Base-by-base conservation (phyloP, 176 grass and related monocot species). In the Aegilops sharonensis region DNA sequence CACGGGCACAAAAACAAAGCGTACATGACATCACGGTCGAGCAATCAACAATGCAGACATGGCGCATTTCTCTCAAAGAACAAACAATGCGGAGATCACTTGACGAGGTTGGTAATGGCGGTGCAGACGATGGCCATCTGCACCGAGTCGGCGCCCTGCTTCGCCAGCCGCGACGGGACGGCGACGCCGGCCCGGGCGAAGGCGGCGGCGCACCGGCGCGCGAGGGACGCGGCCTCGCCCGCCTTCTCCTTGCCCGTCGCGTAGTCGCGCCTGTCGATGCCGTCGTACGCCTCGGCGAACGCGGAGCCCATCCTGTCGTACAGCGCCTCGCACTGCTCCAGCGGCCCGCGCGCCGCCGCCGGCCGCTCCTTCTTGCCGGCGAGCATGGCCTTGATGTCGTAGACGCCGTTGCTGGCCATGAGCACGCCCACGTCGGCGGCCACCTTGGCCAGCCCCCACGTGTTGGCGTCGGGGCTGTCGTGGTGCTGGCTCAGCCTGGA, bases 391-490 rank as follows among this genome's bases (percentile, higher is more conserved):
- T 75, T 75, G 72, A 75, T 75, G 72, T 75, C 72, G 43, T 75
- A 52, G 14, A 17, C 43, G 24, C 43, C 72, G 43, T 75, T 75
- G 13, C 8, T 4, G 25, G 72, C 72, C 13, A 75, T 14, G 43
- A 75, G 72, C 0, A 75, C 72, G 72, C 72, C 72, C 6, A 75
- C 56, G 82, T 61, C 66, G 43, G 72, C 72, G 43, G 87, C 87
- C 66, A 89, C 75, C 87, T 85, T 85, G 81, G 87, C 87, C n/a
- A 89, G 42, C 30, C 87, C 87, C 87, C 87, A 84, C 14, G 23
- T 9, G 75, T 84, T 81, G n/a, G 87, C 87, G 56, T 84, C 87
- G 37, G 87, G 81, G 87, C 66, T 84, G 37, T 79, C 81, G 66
- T 34, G 75, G 75, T 80, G 75, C 54, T 52, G 69, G 67, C 87